Evolutionary conservation across 2,329 filamentous ascomycete genomes (phyloP).

Genomic region (Colletotrichum tanaceti): DNA sequence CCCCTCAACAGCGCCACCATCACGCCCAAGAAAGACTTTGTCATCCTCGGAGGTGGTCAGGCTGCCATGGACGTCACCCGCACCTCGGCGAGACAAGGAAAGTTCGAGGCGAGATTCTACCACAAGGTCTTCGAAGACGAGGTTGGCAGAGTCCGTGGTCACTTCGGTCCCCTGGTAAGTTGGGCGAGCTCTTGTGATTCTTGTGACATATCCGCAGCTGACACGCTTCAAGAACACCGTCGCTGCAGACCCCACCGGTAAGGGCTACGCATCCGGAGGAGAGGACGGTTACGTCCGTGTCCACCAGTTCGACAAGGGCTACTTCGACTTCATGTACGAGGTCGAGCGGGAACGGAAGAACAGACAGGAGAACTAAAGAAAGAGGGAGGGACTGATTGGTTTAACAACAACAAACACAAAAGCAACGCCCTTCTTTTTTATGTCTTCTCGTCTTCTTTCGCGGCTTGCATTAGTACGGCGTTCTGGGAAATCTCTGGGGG

Average conservation of each 20-base stretch:
- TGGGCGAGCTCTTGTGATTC: background rate
- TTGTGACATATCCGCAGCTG: background rate
- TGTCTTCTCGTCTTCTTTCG: slow-evolving; percentile 45
- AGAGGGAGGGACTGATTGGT: slow-evolving; percentile 15
- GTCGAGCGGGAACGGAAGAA: slow-evolving; percentile 85
- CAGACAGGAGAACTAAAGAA: slow-evolving; percentile 44
- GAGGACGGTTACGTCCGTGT: slow-evolving; percentile 99
- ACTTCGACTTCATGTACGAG: slow-evolving; percentile 99
- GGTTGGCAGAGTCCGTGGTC: slow-evolving; percentile 94
- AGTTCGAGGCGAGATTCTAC: slow-evolving; percentile 99
- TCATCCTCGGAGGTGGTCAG: slow-evolving; percentile 97
- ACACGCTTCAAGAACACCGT: slow-evolving; percentile 77
- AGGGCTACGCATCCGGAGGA: slow-evolving; percentile 92
- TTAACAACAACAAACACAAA: slow-evolving; percentile 25
- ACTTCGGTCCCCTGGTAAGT: slow-evolving; percentile 86
- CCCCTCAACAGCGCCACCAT: slow-evolving; percentile 96
- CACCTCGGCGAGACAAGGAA: slow-evolving; percentile 92
- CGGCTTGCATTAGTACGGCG: slow-evolving; percentile 58
- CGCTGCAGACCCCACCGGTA: slow-evolving; percentile 90
- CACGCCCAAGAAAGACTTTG: slow-evolving; percentile 95
- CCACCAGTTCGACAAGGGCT: slow-evolving; percentile 98
- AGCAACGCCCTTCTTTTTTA: slow-evolving; percentile 20
- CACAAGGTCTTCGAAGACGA: slow-evolving; percentile 99
- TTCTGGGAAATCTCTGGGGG: slow-evolving; percentile 47
- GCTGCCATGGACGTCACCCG: slow-evolving; percentile 99